A percentile compares a stretch with the other conserved stretches of the same genome.
Conservation (phyloP, 306 rosid species). For the Quercus bicolor region DNA sequence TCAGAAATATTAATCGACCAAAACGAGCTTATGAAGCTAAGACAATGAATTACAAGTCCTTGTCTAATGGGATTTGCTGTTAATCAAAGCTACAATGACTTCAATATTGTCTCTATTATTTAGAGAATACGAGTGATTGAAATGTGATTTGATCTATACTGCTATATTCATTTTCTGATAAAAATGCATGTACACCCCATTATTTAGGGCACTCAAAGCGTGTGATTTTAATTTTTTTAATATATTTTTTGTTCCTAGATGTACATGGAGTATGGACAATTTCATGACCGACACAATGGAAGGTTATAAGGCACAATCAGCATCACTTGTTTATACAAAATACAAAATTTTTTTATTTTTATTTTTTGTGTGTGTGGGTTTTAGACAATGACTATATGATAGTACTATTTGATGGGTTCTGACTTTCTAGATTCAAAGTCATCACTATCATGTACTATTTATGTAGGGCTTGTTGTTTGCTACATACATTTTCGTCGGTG, state of each 20-base stretch:
- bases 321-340: neutral
- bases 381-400: neutral
- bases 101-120: too few relatives aligned
- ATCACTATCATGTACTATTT: neutral
- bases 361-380: neutral
- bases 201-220: constrained; percentile 31
- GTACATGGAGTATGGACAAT: constrained; percentile 9
- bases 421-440: neutral
- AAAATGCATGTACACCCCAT: neutral
- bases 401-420: neutral
- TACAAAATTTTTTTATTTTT: neutral
- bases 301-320: neutral
- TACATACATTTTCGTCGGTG: too few relatives aligned
- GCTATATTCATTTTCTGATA: neutral
- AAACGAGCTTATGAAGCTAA: neutral
- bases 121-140: too few relatives aligned
- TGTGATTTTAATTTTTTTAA: constrained; percentile 9
- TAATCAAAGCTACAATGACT: neutral
- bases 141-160: neutral
- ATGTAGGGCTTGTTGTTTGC: neutral
- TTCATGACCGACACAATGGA: constrained; percentile 35
- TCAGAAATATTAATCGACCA: neutral
- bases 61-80: constrained; percentile 8
- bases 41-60: neutral
- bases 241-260: neutral